A percentile compares a stretch with the other conserved stretches of the same genome.
Conservation (phyloP, 2,329 filamentous ascomycete genomes). For the Cercospora brassicicola region DNA sequence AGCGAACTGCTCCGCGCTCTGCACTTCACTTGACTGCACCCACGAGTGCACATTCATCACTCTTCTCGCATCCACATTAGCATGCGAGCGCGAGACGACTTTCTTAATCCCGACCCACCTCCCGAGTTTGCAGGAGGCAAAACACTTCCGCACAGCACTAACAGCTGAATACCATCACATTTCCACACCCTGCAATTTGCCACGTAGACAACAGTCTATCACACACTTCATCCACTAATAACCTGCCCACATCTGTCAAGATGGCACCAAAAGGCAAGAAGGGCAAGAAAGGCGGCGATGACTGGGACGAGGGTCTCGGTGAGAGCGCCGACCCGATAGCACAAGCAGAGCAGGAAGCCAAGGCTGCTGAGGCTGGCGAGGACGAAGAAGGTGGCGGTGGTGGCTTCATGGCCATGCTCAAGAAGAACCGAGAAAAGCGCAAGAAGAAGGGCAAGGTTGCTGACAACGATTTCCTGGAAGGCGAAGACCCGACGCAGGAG, state of each 20-base stretch:
- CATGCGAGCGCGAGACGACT: slow-evolving; percentile 34
- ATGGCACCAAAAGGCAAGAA: slow-evolving; percentile 98
- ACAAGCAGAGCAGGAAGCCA: slow-evolving; percentile 48
- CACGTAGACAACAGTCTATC: slow-evolving; percentile 6
- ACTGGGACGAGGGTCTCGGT: slow-evolving; percentile 93
- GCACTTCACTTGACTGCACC: slow-evolving; percentile 12
- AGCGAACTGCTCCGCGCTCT: not conserved
- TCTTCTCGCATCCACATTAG: slow-evolving; percentile 28
- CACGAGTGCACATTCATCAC: slow-evolving; percentile 5
- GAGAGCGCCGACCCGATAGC: slow-evolving; percentile 68
- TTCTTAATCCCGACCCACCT: slow-evolving; percentile 36
- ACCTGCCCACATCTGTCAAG: slow-evolving; percentile 13
- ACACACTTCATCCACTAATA: slow-evolving; percentile 2
- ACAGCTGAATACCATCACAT: slow-evolving; percentile 30
- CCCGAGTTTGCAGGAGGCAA: slow-evolving; percentile 32
- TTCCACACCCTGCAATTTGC: slow-evolving; percentile 5
- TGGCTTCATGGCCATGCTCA: slow-evolving; percentile 52
- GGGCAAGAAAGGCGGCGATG: slow-evolving; percentile 75
- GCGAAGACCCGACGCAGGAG: slow-evolving; percentile 56
- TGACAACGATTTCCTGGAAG: slow-evolving; percentile 69
- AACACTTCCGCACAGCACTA: slow-evolving; percentile 28
- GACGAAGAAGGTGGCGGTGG: slow-evolving; percentile 53
- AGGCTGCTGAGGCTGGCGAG: slow-evolving; percentile 50
- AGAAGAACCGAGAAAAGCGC: slow-evolving; percentile 67
- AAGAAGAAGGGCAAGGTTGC: slow-evolving; percentile 81